phyloP scores from a whole-genome alignment of 179 eudicot species.

The Sideroxylon spinosum region DNA sequence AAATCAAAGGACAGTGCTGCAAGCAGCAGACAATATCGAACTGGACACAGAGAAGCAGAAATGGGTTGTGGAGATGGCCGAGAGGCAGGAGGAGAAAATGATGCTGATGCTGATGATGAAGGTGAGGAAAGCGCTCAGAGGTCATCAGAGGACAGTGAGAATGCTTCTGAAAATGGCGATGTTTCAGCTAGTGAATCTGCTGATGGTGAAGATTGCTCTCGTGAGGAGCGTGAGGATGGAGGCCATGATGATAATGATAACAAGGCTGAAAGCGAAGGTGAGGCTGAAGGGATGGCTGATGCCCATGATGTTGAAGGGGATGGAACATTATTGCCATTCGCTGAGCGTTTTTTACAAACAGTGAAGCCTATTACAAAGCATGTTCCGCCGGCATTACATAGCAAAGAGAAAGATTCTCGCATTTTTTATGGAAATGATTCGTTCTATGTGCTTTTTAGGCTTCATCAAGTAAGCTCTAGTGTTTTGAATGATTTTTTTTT shows the following conservation, averaged over 20 bases:
- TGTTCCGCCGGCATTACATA: slow-evolving; percentile 36
- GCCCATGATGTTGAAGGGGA: slow-evolving; percentile 52
- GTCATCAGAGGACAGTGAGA: slow-evolving; percentile 63
- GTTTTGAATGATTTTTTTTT: too few relatives aligned
- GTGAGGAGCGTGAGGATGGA: slow-evolving; percentile 46
- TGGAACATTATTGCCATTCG: slow-evolving; percentile 39
- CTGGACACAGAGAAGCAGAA: slow-evolving; percentile 21
- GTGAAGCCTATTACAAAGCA: slow-evolving; percentile 68
- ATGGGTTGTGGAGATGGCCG: slow-evolving; percentile 16
- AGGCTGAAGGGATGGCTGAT: slow-evolving; percentile 58
- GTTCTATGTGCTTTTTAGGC: slow-evolving; percentile 80
- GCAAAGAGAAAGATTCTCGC: slow-evolving; percentile 38
- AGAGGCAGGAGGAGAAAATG: slow-evolving; percentile 33
- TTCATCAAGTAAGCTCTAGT: slow-evolving; percentile 64
- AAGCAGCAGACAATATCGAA: slow-evolving; percentile 31
- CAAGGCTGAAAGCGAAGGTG: slow-evolving; percentile 78
- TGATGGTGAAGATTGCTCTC: slow-evolving; percentile 64
- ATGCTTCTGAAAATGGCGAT: slow-evolving; percentile 72
- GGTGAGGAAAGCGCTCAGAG: slow-evolving; percentile 65
- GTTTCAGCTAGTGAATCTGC: slow-evolving; percentile 67
- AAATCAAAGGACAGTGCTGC: slow-evolving; percentile 34
- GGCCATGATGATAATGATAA: slow-evolving; percentile 38
- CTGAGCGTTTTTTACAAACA: slow-evolving; percentile 46
- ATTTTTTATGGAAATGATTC: slow-evolving; percentile 82
- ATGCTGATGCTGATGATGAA: slow-evolving; percentile 51